Evolutionary conservation across 495 filamentous ascomycete species (phyloP).

Genomic region (Jackrogersella minutella): DNA sequence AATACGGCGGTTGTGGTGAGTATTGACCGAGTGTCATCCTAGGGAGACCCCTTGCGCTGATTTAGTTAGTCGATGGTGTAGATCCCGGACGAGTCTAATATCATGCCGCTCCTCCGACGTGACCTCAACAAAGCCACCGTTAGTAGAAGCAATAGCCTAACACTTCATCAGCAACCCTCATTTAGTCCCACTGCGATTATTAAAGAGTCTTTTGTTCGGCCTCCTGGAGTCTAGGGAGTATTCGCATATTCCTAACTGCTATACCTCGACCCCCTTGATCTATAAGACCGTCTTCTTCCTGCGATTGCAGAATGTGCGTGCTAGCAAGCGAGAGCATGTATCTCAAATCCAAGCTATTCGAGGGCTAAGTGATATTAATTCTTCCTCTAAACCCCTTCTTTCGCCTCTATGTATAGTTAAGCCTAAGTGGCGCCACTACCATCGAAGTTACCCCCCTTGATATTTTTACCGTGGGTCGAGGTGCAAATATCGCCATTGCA

Average conservation of each 20-base stretch:
- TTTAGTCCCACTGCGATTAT: constrained; percentile 3
- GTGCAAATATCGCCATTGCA: not conserved
- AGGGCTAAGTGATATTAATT: constrained; percentile 1
- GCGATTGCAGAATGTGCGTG: not conserved
- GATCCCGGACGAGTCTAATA: constrained; percentile 39
- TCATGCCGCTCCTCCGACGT: constrained; percentile 40
- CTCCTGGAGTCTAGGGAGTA: not conserved
- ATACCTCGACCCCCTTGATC: constrained; percentile 1
- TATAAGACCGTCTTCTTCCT: not conserved
- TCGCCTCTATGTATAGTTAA: not conserved
- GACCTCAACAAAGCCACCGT: constrained; percentile 40
- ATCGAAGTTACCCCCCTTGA: not conserved
- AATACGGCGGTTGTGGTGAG: constrained; percentile 21
- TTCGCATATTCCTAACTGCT: constrained; percentile 9
- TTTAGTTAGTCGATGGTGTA: constrained; percentile 42
- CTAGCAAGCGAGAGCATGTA: not conserved
- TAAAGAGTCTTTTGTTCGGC: not conserved
- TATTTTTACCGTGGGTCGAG: not conserved
- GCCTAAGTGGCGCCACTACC: not conserved
- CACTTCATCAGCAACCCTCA: not conserved
- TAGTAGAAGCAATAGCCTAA: constrained; percentile 18
- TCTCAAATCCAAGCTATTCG: not conserved
- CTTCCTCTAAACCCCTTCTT: not conserved
- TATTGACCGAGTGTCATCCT: constrained; percentile 39
- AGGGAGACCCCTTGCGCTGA: constrained; percentile 35